Percentiles rank a stretch among this genome's conserved stretches.
Evolutionary conservation across 345 rosid species (phyloP).

Genomic region (Syzygium grande): DNA sequence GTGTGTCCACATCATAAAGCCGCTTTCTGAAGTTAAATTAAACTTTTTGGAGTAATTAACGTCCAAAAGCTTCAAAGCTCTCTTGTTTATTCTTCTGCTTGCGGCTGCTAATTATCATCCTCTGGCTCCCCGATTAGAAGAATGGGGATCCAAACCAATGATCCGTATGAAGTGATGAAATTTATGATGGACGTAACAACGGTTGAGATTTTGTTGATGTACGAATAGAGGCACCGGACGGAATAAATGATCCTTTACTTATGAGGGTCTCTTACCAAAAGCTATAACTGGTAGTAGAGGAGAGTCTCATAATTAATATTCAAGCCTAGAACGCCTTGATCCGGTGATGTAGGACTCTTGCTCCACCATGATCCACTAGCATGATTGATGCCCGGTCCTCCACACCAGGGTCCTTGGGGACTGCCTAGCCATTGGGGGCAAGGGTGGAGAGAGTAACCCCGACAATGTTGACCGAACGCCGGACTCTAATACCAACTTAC

Average conservation of each 20-base stretch:
- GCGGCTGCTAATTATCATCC: not conserved
- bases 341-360: no score
- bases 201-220: not conserved
- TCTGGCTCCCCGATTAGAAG: not conserved
- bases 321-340: no score
- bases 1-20: not conserved
- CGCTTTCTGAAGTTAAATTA: not conserved
- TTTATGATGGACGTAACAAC: not conserved
- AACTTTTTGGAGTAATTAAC: not conserved
- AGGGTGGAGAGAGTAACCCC: no score
- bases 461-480: no score
- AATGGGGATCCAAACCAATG: not conserved
- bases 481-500: no score
- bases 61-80: not conserved
- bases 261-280: no score
- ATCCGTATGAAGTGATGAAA: not conserved
- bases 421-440: no score
- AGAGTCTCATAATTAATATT: no score
- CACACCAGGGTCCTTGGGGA: not conserved
- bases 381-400: no score
- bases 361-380: no score
- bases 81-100: not conserved
- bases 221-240: not conserved
- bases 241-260: not conserved
- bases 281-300: no score